phyloP scores from a whole-genome alignment of 768 basidiomycete species.

The Collybia sordida region DNA sequence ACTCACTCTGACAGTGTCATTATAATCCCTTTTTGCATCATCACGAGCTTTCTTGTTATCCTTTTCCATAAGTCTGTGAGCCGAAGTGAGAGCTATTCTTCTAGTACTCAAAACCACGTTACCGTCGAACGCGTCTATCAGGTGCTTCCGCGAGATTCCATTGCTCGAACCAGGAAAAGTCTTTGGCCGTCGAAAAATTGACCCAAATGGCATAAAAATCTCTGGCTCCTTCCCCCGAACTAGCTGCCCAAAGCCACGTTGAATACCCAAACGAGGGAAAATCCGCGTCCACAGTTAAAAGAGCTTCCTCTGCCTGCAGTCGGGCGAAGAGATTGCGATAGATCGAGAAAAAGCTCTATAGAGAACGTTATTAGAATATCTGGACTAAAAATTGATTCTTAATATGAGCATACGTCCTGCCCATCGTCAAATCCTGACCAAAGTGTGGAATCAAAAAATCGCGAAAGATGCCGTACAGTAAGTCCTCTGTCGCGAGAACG shows the following conservation, averaged over 20 bases:
- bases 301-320: slow-evolving; percentile 76
- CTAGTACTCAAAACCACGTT: background rate
- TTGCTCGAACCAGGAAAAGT: slow-evolving; percentile 84
- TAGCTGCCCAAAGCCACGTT: slow-evolving; percentile 68
- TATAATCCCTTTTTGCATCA: slow-evolving; percentile 87
- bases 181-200: slow-evolving; percentile 84
- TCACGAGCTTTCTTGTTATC: slow-evolving; percentile 94
- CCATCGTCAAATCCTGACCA: slow-evolving; percentile 69
- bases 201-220: slow-evolving; percentile 86
- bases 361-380: slow-evolving; percentile 1
- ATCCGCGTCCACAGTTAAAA: slow-evolving; percentile 37
- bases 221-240: slow-evolving; percentile 51
- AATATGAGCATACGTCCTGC: slow-evolving; percentile 49
- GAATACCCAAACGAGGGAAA: slow-evolving; percentile 86
- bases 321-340: slow-evolving; percentile 87
- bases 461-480: slow-evolving; percentile 75
- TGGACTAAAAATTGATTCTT: background rate
- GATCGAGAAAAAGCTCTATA: slow-evolving; percentile 85
- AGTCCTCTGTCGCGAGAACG: slow-evolving; percentile 69
- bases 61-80: slow-evolving; percentile 81
- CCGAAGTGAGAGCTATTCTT: too few species aligned
- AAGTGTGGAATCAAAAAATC: slow-evolving; percentile 76
- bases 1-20: slow-evolving; percentile 82
- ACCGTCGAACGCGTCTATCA: slow-evolving; percentile 83
- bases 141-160: slow-evolving; percentile 86